These are phyloP conservation scores for Decorospora gaudefroyi DNA, from an alignment of 2,329 filamentous ascomycete species.

Conservation along the genomic window DNA sequence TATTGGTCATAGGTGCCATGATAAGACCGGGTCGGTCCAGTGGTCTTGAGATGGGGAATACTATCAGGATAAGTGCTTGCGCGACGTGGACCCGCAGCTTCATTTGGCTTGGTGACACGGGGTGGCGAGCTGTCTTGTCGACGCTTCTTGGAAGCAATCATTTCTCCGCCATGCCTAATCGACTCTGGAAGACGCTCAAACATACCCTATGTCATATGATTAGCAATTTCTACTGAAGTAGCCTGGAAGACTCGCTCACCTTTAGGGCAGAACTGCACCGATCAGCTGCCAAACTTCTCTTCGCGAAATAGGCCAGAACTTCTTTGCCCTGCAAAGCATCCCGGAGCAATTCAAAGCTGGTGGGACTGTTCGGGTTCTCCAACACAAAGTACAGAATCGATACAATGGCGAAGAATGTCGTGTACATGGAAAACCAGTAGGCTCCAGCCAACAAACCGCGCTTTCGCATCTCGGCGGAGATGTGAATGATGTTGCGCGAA, in stretches of 20 bases:
- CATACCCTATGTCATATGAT: constrained; percentile 60
- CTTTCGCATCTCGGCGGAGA: constrained; percentile 76
- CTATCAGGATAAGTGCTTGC: constrained; percentile 47
- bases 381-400: constrained; percentile 79
- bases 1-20: constrained; percentile 39
- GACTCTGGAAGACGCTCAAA: constrained; percentile 82
- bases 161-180: constrained; percentile 57
- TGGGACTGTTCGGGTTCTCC: constrained; percentile 76
- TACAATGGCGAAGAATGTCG: constrained; percentile 79
- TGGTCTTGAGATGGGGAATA: constrained; percentile 36
- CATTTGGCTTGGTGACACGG: constrained; percentile 33
- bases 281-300: constrained; percentile 86
- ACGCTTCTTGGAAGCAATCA: constrained; percentile 44
- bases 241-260: constrained; percentile 56
- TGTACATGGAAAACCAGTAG: constrained; percentile 87
- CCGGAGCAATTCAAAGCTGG: constrained; percentile 76
- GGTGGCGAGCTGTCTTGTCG: constrained; percentile 46
- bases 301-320: constrained; percentile 76
- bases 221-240: constrained; percentile 7
- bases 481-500: constrained; percentile 75
- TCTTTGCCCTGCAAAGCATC: constrained; percentile 86
- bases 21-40: constrained; percentile 30
- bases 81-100: constrained; percentile 32
- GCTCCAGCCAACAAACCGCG: constrained; percentile 76
- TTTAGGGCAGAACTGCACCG: constrained; percentile 77